phyloP scores from a whole-genome alignment of 768 basidiomycete genomes.

The Nevesoporus exiguus region DNA sequence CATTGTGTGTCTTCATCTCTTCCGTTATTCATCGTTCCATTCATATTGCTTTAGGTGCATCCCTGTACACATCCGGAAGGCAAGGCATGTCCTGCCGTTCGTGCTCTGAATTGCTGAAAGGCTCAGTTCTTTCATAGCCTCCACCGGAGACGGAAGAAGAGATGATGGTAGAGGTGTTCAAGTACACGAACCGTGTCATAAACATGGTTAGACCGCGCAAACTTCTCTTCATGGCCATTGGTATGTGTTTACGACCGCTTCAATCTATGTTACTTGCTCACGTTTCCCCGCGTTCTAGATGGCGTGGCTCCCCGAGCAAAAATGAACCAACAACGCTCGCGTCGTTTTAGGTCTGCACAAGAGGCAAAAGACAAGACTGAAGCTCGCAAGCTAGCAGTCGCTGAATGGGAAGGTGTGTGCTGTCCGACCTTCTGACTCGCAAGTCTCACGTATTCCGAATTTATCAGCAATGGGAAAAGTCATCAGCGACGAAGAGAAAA shows the following conservation, averaged over 20 bases:
- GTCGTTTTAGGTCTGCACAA: constrained; percentile 92
- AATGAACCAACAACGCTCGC: constrained; percentile 99
- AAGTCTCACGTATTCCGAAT: background rate
- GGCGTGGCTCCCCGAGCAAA: constrained; percentile 98
- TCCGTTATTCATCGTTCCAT: background rate
- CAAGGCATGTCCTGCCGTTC: constrained; percentile 49
- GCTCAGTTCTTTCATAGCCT: constrained; percentile 48
- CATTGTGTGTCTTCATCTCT: constrained; percentile 55
- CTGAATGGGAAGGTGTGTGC: constrained; percentile 75
- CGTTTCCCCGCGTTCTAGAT: constrained; percentile 45
- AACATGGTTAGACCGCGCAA: constrained; percentile 96
- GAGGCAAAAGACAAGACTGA: constrained; percentile 95
- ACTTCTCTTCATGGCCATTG: constrained; percentile 97
- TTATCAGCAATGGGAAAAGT: constrained; percentile 86
- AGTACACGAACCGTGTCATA: constrained; percentile 94
- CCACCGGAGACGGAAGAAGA: constrained; percentile 97
- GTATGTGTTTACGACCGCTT: constrained; percentile 44
- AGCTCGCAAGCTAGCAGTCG: constrained; percentile 76
- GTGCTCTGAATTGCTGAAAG: background rate
- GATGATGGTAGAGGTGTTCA: constrained; percentile 98
- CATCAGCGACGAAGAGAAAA: constrained; percentile 75
- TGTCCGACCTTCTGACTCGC: background rate
- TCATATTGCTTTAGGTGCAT: constrained; percentile 61
- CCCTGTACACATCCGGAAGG: constrained; percentile 99
- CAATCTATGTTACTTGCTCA: background rate